Evolutionary conservation across 2,329 filamentous ascomycete species (phyloP).

Genomic region (Hymenoscyphus occultus): DNA sequence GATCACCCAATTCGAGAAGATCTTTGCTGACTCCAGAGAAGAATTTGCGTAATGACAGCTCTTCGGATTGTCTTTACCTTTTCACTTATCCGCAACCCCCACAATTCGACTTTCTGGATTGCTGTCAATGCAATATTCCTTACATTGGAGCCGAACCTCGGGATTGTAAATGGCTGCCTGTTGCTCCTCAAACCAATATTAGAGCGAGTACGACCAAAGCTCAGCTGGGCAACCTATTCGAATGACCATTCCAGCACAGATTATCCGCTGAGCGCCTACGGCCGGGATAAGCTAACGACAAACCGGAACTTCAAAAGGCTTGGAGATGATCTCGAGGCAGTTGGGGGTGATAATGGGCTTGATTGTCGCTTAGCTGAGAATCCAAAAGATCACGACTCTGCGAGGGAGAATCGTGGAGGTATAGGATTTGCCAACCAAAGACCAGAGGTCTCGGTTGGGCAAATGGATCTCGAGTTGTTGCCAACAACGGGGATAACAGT

Average conservation of each 20-base stretch:
- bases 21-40: not conserved
- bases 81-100: not conserved
- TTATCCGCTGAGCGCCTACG: not conserved
- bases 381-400: not conserved
- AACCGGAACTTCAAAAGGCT: not conserved
- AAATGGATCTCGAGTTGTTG: not conserved
- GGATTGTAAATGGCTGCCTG: not conserved
- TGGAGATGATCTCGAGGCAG: not conserved
- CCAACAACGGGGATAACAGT: not conserved
- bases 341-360: not conserved
- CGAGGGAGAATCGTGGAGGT: not conserved
- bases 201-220: not conserved
- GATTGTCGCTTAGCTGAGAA: not conserved
- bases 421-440: not conserved
- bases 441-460: not conserved
- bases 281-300: not conserved
- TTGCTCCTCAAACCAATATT: constrained; percentile 1
- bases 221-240: not conserved
- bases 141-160: constrained; percentile 1
- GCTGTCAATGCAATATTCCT: constrained; percentile 3
- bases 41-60: not conserved
- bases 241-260: not conserved
- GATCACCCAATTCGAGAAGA: not conserved
- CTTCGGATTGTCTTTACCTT: constrained; percentile 3
- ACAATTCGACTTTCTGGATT: constrained; percentile 2